Percentiles rank a stretch among this genome's conserved stretches.
These are phyloP conservation scores for Pythium utonaiense DNA, from an alignment of 352 stramenopile genomes.

Conservation along the genomic window DNA sequence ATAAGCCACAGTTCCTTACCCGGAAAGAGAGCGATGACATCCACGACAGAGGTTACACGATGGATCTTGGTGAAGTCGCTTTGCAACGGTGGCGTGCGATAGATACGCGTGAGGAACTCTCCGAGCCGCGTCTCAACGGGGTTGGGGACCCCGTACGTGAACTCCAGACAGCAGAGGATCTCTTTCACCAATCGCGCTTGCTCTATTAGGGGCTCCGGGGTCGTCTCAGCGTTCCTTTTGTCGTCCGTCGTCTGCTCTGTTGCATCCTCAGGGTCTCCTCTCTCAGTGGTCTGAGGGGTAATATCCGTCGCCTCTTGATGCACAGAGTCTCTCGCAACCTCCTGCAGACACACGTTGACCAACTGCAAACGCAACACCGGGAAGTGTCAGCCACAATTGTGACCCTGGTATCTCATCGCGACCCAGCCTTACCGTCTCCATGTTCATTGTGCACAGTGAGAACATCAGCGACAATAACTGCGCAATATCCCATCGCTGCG, in stretches of 20 bases:
- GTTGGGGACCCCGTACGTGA: slow-evolving; percentile 39
- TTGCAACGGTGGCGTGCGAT: background rate
- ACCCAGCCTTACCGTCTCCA: slow-evolving; percentile 18
- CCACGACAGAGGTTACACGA: slow-evolving; percentile 26
- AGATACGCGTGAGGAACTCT: slow-evolving; percentile 10
- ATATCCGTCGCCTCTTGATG: background rate
- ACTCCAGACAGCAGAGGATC: slow-evolving; percentile 38
- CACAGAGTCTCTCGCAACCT: background rate
- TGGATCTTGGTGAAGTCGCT: slow-evolving; percentile 30
- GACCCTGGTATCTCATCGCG: background rate
- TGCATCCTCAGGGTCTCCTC: background rate
- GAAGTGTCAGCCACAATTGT: background rate
- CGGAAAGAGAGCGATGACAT: slow-evolving; percentile 52
- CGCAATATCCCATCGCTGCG: slow-evolving; percentile 52
- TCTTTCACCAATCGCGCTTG: slow-evolving; percentile 3
- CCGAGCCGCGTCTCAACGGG: slow-evolving; percentile 12
- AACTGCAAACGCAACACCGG: background rate
- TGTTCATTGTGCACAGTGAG: slow-evolving; percentile 53
- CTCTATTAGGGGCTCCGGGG: background rate
- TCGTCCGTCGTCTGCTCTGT: background rate
- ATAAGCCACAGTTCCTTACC: slow-evolving; percentile 20
- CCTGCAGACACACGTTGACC: background rate
- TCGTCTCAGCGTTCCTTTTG: background rate
- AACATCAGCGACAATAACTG: slow-evolving; percentile 53
- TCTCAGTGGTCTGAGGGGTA: background rate